Percentiles rank a stretch among this genome's conserved stretches.
phyloP scores from a whole-genome alignment of 2,329 filamentous ascomycete species.

The Aspergillus transmontanensis region DNA sequence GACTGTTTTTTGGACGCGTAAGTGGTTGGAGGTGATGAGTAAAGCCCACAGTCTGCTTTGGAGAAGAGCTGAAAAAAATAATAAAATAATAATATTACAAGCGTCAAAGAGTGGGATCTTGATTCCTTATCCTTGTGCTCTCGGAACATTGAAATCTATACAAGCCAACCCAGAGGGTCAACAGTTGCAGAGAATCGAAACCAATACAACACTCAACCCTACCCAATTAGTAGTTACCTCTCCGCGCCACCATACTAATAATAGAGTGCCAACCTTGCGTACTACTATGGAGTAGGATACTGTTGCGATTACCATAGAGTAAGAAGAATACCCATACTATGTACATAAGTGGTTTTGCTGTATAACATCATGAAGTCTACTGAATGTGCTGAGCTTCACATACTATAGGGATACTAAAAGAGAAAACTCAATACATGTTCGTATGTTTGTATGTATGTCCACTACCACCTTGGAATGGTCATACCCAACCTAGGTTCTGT shows the following conservation, averaged over 20 bases:
- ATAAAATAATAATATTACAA: neutral
- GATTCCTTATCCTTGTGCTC: neutral
- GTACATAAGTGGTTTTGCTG: neutral
- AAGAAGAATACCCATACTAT: neutral
- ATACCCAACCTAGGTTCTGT: neutral
- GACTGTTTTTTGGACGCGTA: constrained; percentile 28
- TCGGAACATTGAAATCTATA: neutral
- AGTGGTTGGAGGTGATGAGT: constrained; percentile 16
- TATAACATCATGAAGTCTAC: neutral
- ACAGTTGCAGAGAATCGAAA: neutral
- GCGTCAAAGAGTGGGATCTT: neutral
- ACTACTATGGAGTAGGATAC: neutral
- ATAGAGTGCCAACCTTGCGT: constrained; percentile 2
- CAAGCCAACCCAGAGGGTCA: neutral
- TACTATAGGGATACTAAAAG: no score
- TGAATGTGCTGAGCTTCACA: neutral
- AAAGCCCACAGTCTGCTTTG: neutral
- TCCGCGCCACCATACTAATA: constrained; percentile 2
- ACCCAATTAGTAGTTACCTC: neutral
- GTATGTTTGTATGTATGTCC: no score
- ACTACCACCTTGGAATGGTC: neutral
- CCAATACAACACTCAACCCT: neutral
- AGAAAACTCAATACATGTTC: no score
- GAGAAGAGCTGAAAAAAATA: neutral
- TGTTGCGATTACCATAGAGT: neutral